Evolutionary conservation across 805 yeast genomes (phyloP).

Genomic region (Suhomyces xylopsoci): DNA sequence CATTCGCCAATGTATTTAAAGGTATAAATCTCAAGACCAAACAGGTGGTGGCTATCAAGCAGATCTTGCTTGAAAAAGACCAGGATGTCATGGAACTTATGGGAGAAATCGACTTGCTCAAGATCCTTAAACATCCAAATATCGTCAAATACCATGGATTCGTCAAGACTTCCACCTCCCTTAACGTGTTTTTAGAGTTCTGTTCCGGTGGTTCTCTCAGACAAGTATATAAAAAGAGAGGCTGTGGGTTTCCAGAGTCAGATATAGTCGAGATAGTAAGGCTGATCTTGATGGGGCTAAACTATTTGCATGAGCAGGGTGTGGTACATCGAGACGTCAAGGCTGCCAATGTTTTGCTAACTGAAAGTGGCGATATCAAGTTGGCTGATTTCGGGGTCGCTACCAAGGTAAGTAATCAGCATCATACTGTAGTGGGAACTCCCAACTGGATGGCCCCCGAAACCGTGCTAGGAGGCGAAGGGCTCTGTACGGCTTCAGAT

Average conservation of each 20-base stretch:
- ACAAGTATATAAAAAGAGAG: conserved; percentile 44
- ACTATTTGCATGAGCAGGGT: conserved; percentile 65
- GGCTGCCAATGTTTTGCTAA: conserved; percentile 83
- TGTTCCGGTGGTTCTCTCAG: conserved; percentile 64
- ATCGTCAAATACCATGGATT: conserved; percentile 70
- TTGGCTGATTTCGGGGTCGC: conserved; percentile 97
- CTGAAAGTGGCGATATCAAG: conserved; percentile 65
- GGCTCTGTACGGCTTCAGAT: conserved; percentile 86
- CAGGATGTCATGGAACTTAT: conserved; percentile 45
- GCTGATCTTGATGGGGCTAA: conserved; percentile 60
- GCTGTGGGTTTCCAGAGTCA: conserved; percentile 54
- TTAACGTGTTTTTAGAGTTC: conserved; percentile 63
- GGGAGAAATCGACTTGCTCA: conserved; percentile 69
- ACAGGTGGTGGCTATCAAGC: conserved; percentile 76
- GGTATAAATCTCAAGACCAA: conserved; percentile 67
- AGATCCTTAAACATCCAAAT: conserved; percentile 61
- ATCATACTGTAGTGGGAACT: conserved; percentile 65
- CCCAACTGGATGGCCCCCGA: conserved; percentile 99
- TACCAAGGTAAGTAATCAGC: conserved; percentile 47
- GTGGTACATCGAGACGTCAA: conserved; percentile 86
- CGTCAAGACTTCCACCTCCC: conserved; percentile 48
- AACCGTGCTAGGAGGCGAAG: conserved; percentile 72
- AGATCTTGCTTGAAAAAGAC: conserved; percentile 56
- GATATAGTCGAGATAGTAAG: conserved; percentile 48
- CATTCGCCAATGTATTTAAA: conserved; percentile 81